These are phyloP conservation scores for Erigeron canadensis DNA, from an alignment of 129 eudicot species.

Conservation along the genomic window DNA sequence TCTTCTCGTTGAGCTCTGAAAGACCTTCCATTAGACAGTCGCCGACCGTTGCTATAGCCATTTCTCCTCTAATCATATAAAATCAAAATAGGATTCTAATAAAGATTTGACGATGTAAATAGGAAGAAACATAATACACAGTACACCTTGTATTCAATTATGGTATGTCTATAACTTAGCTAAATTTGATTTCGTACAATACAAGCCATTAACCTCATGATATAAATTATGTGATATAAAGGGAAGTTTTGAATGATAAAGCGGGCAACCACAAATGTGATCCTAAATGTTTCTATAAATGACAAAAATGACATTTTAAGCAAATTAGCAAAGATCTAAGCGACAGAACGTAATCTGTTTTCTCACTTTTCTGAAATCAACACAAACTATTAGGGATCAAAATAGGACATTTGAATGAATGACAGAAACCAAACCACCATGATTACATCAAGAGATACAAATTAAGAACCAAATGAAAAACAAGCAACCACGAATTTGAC, in stretches of 20 bases:
- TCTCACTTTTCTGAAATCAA: no score
- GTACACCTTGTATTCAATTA: neutral
- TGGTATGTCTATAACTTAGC: neutral
- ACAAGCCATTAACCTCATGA: constrained; percentile 7
- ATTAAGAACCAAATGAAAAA: neutral
- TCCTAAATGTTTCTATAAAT: neutral
- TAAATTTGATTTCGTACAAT: neutral
- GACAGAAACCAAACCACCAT: neutral
- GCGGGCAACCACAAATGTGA: neutral
- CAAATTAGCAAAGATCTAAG: constrained; percentile 12
- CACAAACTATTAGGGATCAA: constrained; percentile 1
- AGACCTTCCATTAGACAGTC: constrained; percentile 57
- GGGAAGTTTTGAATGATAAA: neutral
- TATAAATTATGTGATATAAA: neutral
- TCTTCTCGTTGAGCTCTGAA: constrained; percentile 93
- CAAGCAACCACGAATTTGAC: no score
- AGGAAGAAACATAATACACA: neutral
- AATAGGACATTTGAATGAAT: constrained; percentile 5
- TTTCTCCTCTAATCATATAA: constrained; percentile 58
- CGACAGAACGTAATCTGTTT: constrained; percentile 13
- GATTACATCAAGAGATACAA: neutral
- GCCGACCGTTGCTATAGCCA: constrained; percentile 55
- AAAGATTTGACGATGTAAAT: neutral
- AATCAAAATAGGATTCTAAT: neutral
- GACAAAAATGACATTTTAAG: neutral